Conservation (phyloP, 2,329 filamentous ascomycete genomes). For the Endothia cerciana region DNA sequence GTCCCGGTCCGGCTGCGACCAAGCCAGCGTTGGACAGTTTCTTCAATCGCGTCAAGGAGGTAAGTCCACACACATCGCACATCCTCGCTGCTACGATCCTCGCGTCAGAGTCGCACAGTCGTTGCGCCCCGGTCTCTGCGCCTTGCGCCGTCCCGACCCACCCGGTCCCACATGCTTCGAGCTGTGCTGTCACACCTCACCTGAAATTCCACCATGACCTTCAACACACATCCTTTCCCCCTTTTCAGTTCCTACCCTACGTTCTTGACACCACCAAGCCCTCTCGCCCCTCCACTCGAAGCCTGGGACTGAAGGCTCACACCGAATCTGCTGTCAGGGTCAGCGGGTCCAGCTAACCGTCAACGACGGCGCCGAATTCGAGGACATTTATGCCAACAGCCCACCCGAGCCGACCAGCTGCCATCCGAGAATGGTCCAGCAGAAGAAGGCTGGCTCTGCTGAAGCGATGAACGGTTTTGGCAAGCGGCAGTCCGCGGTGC, state of each 20-base stretch:
- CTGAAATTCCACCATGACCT: slow-evolving; percentile 26
- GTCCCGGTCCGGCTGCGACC: slow-evolving; percentile 28
- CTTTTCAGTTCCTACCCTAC: slow-evolving; percentile 14
- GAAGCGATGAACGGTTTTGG: slow-evolving; percentile 38
- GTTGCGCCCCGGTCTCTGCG: slow-evolving; percentile 21
- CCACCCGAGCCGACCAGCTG: slow-evolving; percentile 33
- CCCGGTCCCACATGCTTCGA: slow-evolving; percentile 24
- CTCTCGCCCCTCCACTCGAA: slow-evolving; percentile 8
- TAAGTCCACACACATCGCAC: slow-evolving; percentile 28
- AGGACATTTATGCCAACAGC: slow-evolving; percentile 38
- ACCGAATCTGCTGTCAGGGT: slow-evolving; percentile 32
- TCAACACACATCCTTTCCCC: slow-evolving; percentile 12
- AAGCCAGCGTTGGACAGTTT: slow-evolving; percentile 25
- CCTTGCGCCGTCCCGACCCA: slow-evolving; percentile 26
- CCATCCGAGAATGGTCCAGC: slow-evolving; percentile 40
- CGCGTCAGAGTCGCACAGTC: slow-evolving; percentile 8
- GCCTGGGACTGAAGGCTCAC: slow-evolving; percentile 28
- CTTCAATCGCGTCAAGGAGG: slow-evolving; percentile 37
- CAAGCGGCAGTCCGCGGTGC: slow-evolving; percentile 39
- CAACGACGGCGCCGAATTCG: slow-evolving; percentile 37
- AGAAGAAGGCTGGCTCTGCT: slow-evolving; percentile 38
- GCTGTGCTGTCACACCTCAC: slow-evolving; percentile 27
- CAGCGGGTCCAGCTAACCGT: slow-evolving; percentile 38
- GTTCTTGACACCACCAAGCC: not conserved
- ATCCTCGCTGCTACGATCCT: slow-evolving; percentile 5